A percentile compares a stretch with the other conserved stretches of the same genome.
Evolutionary conservation across 106 monocot species (phyloP).

Genomic region (Apostasia ramifera): DNA sequence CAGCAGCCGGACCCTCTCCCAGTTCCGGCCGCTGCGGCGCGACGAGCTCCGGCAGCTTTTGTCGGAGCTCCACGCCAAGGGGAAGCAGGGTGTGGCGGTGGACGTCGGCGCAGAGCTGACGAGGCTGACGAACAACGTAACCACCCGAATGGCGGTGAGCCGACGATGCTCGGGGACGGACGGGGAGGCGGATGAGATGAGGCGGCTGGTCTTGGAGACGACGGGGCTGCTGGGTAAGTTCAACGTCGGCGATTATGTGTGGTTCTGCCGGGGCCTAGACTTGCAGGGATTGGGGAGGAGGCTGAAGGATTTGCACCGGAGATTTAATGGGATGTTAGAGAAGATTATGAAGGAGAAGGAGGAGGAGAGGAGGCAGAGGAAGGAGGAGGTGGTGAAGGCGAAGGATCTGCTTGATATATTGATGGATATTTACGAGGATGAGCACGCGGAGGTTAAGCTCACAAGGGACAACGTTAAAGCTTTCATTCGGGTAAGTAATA

Average conservation of each 20-base stretch:
- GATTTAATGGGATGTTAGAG: constrained; percentile 37
- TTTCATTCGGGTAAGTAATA: constrained; percentile 16
- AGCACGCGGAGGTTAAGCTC: constrained; percentile 24
- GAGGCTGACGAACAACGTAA: constrained; percentile 41
- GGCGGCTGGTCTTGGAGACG: constrained; percentile 25
- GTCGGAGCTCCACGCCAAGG: background rate
- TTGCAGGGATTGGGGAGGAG: constrained; percentile 37
- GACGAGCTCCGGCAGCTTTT: constrained; percentile 17
- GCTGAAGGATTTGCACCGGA: constrained; percentile 22
- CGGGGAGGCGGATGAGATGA: constrained; percentile 21
- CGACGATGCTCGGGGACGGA: constrained; percentile 8
- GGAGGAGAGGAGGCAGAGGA: background rate
- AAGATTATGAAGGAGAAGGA: constrained; percentile 26
- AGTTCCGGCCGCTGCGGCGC: constrained; percentile 26
- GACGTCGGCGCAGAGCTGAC: constrained; percentile 26
- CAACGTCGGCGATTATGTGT: constrained; percentile 34
- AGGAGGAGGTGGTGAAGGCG: background rate
- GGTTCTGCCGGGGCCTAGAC: constrained; percentile 28
- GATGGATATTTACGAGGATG: constrained; percentile 22
- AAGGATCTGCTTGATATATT: constrained; percentile 39
- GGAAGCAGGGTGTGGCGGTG: background rate
- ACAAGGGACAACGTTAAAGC: constrained; percentile 39
- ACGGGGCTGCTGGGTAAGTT: constrained; percentile 39
- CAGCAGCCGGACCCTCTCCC: constrained; percentile 30
- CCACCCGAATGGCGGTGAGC: constrained; percentile 29